phyloP scores from a whole-genome alignment of 2,329 filamentous ascomycete genomes.

The Aspergillus tamarii region DNA sequence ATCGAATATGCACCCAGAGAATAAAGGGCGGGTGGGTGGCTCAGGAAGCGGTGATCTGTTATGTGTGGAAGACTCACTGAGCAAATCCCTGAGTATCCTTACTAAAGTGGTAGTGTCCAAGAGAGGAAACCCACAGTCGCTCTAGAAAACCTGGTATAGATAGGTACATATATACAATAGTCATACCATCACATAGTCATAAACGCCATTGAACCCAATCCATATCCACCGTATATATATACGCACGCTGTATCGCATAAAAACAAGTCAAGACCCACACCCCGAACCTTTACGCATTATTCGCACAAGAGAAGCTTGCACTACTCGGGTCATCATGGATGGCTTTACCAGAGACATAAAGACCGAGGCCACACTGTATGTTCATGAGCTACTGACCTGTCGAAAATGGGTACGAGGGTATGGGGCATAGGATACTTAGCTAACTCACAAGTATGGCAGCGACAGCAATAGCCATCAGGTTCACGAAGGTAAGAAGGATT shows the following conservation, averaged over 20 bases:
- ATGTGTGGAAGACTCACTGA: background rate
- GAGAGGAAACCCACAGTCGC: too few species aligned
- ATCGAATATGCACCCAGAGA: too few species aligned
- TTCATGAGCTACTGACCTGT: background rate
- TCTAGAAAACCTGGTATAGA: background rate
- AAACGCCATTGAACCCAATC: background rate
- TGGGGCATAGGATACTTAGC: background rate
- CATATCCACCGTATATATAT: conserved; percentile 1
- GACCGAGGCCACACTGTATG: conserved; percentile 36
- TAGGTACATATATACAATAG: conserved; percentile 8
- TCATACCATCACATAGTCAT: background rate
- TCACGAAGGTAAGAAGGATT: conserved; percentile 31
- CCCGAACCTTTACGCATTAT: conserved; percentile 24
- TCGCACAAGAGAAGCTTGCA: conserved; percentile 37
- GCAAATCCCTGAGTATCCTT: background rate
- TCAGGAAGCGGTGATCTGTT: too few species aligned
- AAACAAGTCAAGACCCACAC: background rate
- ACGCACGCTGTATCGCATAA: background rate
- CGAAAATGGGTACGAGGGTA: background rate
- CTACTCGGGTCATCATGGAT: conserved; percentile 36
- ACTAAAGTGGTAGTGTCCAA: background rate
- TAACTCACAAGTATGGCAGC: conserved; percentile 28
- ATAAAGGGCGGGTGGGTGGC: too few species aligned
- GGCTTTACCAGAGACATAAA: conserved; percentile 40
- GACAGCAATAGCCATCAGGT: conserved; percentile 27